A percentile compares a stretch with the other conserved stretches of the same genome.
These are phyloP conservation scores for Phragmites australis DNA, from an alignment of 176 grass and related monocot genomes.

Conservation along the genomic window DNA sequence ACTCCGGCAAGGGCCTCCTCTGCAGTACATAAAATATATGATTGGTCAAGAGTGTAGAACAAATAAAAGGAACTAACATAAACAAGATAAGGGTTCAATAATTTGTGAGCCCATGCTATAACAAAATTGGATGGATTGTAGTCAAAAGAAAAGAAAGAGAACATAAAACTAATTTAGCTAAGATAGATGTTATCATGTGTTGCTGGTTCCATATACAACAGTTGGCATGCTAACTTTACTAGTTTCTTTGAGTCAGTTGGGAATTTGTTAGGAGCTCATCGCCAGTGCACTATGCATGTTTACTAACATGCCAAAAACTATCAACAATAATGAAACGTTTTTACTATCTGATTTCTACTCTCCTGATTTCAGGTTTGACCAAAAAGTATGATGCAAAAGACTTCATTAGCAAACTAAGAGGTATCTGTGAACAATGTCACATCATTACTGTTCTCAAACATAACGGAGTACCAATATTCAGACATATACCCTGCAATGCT, in stretches of 20 bases:
- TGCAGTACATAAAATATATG: conserved; percentile 50
- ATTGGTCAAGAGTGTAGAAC: not conserved
- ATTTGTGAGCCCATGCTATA: not conserved
- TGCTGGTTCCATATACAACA: not conserved
- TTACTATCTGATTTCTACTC: not conserved
- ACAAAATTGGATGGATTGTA: not conserved
- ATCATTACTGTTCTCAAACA: conserved; percentile 11
- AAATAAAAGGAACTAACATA: not conserved
- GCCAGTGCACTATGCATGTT: not conserved
- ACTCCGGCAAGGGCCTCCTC: conserved; percentile 89
- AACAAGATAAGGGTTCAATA: not conserved
- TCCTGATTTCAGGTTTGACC: conserved; percentile 16
- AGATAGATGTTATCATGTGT: not conserved
- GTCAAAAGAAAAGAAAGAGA: not conserved
- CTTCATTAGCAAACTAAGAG: conserved; percentile 14
- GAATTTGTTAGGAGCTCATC: not conserved
- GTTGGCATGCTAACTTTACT: not conserved
- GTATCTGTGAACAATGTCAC: conserved; percentile 15
- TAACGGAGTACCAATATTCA: conserved; percentile 25
- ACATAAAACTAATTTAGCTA: not conserved
- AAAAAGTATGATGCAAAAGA: not conserved
- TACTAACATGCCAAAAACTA: not conserved
- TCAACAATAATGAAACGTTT: not conserved
- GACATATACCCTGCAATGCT: conserved; percentile 82
- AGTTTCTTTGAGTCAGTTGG: not conserved